These are phyloP conservation scores for Myrmaecium sp. DNA, from an alignment of 2,329 filamentous ascomycete genomes.

Conservation along the genomic window DNA sequence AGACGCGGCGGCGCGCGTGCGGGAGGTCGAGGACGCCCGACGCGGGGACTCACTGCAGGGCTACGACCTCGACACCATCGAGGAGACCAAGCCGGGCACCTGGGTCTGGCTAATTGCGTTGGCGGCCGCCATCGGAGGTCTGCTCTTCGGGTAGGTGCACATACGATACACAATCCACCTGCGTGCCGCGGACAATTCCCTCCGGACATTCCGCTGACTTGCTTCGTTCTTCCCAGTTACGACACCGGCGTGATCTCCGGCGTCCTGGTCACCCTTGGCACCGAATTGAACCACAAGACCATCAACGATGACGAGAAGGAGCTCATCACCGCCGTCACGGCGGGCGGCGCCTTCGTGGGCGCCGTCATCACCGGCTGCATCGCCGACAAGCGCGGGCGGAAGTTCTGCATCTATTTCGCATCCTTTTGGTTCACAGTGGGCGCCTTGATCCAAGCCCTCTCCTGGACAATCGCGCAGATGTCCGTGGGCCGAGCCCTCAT, in stretches of 20 bases:
- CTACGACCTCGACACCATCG: constrained; percentile 6
- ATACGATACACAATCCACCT: no score
- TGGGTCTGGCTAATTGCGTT: constrained; percentile 6
- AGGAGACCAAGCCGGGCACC: constrained; percentile 7
- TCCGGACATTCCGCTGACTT: no score
- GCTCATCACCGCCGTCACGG: constrained; percentile 21
- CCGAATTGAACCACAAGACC: constrained; percentile 13
- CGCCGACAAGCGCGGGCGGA: constrained; percentile 18
- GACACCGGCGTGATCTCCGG: constrained; percentile 23
- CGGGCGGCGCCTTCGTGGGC: constrained; percentile 20
- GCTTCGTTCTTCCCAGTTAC: no score
- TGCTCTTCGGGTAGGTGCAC: constrained; percentile 9
- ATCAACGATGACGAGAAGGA: constrained; percentile 19
- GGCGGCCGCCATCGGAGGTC: constrained; percentile 7
- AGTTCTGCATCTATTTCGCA: constrained; percentile 11
- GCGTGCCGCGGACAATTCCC: no score
- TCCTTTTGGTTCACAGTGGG: no score
- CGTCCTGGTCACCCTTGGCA: constrained; percentile 21
- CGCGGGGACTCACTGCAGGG: no score
- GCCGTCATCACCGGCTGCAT: constrained; percentile 20
- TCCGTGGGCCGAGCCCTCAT: no score
- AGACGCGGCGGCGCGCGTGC: no score
- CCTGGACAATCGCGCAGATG: no score
- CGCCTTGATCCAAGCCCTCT: no score
- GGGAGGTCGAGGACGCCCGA: no score